A percentile compares a stretch with the other conserved stretches of the same genome.
These are phyloP conservation scores for Trichoderma harzianum DNA, from an alignment of 2,329 filamentous ascomycete species.

Conservation along the genomic window DNA sequence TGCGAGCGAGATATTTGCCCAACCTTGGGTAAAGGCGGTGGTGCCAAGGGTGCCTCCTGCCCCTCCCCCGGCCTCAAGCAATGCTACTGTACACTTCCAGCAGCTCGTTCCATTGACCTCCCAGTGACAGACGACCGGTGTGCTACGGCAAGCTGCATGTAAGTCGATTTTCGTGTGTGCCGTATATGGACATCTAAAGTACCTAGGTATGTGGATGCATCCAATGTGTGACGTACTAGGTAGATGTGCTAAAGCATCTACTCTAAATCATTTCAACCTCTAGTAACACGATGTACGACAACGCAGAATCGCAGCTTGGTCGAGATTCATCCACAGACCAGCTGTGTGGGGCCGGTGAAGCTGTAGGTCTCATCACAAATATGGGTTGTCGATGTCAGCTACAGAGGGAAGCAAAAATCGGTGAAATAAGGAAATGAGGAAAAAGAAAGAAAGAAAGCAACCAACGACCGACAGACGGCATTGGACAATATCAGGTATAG, in stretches of 20 bases:
- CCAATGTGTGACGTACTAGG: not conserved
- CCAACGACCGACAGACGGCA: not conserved
- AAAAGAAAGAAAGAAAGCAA: not conserved
- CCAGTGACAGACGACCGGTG: constrained; percentile 1
- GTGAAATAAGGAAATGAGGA: not conserved
- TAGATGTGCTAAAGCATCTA: not conserved
- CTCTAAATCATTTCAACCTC: constrained; percentile 1
- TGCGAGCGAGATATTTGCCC: constrained; percentile 9
- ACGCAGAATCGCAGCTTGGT: not conserved
- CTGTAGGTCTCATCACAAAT: constrained; percentile 6
- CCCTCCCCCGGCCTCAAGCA: not conserved
- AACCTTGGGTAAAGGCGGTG: not conserved
- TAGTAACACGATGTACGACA: not conserved
- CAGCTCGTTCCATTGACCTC: not conserved
- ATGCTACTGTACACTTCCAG: not conserved
- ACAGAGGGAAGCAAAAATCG: not conserved
- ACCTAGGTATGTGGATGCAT: not conserved
- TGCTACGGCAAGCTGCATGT: constrained; percentile 5
- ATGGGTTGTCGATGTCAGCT: not conserved
- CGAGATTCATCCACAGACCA: not conserved
- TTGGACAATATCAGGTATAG: not conserved
- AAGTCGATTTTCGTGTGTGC: not conserved
- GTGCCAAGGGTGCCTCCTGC: not conserved
- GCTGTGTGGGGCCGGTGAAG: constrained; percentile 11
- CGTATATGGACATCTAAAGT: not conserved